These are phyloP conservation scores for Coprinopsis marcescibilis DNA, from an alignment of 768 basidiomycete genomes.

Conservation along the genomic window DNA sequence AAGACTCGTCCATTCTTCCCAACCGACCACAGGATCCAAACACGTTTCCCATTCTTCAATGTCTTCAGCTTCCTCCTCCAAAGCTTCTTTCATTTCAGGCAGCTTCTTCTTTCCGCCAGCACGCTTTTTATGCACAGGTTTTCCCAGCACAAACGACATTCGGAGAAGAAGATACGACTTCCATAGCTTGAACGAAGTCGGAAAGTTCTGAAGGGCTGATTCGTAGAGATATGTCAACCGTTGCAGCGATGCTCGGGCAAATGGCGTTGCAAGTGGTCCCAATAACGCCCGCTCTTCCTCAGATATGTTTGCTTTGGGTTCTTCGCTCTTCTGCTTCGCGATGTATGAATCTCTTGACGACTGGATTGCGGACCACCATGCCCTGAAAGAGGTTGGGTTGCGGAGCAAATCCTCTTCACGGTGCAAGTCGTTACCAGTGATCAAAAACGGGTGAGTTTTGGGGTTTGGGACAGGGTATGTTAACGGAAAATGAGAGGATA, in stretches of 20 bases:
- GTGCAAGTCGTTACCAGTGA: slow-evolving; percentile 69
- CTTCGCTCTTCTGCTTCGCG: slow-evolving; percentile 51
- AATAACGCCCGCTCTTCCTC: slow-evolving; percentile 55
- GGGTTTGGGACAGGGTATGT: slow-evolving; percentile 83
- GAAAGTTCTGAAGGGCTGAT: slow-evolving; percentile 80
- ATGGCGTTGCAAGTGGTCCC: slow-evolving; percentile 72
- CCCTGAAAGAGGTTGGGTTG: slow-evolving; percentile 85
- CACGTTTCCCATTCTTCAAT: slow-evolving; percentile 82
- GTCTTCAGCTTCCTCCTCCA: slow-evolving; percentile 80
- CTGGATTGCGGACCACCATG: slow-evolving; percentile 89
- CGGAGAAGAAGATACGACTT: slow-evolving; percentile 84
- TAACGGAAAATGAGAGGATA: slow-evolving; percentile 67
- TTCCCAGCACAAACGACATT: slow-evolving; percentile 82
- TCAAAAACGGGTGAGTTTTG: slow-evolving; percentile 66
- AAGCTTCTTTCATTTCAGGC: slow-evolving; percentile 82
- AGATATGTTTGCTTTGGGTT: slow-evolving; percentile 35
- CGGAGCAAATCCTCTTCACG: slow-evolving; percentile 92
- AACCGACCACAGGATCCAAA: slow-evolving; percentile 86
- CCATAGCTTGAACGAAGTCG: slow-evolving; percentile 93
- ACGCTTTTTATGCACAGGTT: slow-evolving; percentile 61
- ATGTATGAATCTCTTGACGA: slow-evolving; percentile 62
- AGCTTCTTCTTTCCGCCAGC: slow-evolving; percentile 89
- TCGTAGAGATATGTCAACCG: slow-evolving; percentile 92
- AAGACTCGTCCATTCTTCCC: slow-evolving; percentile 91
- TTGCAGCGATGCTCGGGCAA: slow-evolving; percentile 72